These are phyloP conservation scores for Leptoxyphium fumago DNA, from an alignment of 2,329 filamentous ascomycete genomes.

Conservation along the genomic window DNA sequence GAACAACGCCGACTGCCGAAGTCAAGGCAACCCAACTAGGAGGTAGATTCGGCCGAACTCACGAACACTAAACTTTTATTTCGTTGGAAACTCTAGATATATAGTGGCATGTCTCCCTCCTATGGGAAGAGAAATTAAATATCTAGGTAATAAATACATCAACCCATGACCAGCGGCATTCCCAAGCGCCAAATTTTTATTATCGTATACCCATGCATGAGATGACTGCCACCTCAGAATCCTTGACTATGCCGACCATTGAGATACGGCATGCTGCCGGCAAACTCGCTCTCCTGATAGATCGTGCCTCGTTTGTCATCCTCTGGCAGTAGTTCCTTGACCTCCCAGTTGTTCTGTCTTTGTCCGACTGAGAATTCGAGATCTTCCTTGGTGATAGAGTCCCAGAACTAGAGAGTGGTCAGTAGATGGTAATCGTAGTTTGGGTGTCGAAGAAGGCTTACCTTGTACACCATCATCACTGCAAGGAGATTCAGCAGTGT, in stretches of 20 bases:
- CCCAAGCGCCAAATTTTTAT: too few species aligned
- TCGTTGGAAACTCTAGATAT: too few species aligned
- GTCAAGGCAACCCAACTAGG: too few species aligned
- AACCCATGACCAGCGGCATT: too few species aligned
- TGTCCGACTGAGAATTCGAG: conserved; percentile 95
- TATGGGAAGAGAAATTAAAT: too few species aligned
- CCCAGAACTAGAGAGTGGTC: conserved; percentile 62
- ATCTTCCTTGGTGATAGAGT: conserved; percentile 95
- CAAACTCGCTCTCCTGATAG: conserved; percentile 54
- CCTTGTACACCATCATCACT: conserved; percentile 99
- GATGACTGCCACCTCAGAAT: neutral
- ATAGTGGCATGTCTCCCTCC: too few species aligned
- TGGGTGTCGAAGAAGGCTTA: conserved; percentile 22
- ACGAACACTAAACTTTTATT: too few species aligned
- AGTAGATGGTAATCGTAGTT: neutral
- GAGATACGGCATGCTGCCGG: conserved; percentile 22
- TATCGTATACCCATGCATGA: neutral
- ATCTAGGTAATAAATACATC: too few species aligned
- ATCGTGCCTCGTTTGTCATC: conserved; percentile 63
- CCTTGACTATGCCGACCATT: neutral
- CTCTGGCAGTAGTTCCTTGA: conserved; percentile 67
- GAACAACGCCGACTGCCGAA: too few species aligned
- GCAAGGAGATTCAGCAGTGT: conserved; percentile 85
- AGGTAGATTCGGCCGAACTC: too few species aligned
- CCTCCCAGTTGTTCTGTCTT: conserved; percentile 94